Percentiles rank a stretch among this genome's conserved stretches.
Conservation (phyloP, 202 grass and related monocot genomes). For the Panicum virgatum region DNA sequence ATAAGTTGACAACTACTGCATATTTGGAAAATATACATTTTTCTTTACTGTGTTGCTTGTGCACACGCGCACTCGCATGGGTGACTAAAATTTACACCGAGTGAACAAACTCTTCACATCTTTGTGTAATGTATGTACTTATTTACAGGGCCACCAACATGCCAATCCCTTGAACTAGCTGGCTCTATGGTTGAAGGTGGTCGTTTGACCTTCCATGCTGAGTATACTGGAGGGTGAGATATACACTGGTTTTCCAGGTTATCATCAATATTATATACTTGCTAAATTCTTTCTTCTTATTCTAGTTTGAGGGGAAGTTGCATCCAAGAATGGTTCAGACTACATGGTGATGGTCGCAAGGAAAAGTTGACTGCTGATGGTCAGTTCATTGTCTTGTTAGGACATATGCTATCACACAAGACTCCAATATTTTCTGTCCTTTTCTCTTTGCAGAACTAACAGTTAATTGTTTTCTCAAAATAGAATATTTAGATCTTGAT, state of each 20-base stretch:
- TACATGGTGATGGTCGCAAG: conserved; percentile 62
- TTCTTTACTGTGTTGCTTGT: conserved; percentile 23
- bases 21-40: conserved; percentile 33
- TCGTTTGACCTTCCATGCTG: conserved; percentile 63
- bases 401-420: conserved; percentile 21
- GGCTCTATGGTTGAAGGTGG: conserved; percentile 83
- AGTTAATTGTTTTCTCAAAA: conserved; percentile 34
- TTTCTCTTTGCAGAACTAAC: conserved; percentile 25
- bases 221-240: conserved; percentile 86
- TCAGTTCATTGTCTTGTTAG: conserved; percentile 50
- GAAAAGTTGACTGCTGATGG: conserved; percentile 63
- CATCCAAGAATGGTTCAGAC: conserved; percentile 85
- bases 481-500: conserved; percentile 82
- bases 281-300: conserved; percentile 39
- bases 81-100: conserved; percentile 2
- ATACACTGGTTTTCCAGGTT: conserved; percentile 22
- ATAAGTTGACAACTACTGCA: conserved; percentile 25
- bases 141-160: conserved; percentile 75
- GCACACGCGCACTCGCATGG: not conserved
- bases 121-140: conserved; percentile 45
- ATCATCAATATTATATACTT: conserved; percentile 9
- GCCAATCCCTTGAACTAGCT: conserved; percentile 67
- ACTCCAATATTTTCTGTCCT: conserved; percentile 10
- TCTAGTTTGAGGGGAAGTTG: conserved; percentile 83
- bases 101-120: not conserved